Base-by-base conservation (phyloP, 169 alveolate genomes). In the Eimeria tenella region DNA sequence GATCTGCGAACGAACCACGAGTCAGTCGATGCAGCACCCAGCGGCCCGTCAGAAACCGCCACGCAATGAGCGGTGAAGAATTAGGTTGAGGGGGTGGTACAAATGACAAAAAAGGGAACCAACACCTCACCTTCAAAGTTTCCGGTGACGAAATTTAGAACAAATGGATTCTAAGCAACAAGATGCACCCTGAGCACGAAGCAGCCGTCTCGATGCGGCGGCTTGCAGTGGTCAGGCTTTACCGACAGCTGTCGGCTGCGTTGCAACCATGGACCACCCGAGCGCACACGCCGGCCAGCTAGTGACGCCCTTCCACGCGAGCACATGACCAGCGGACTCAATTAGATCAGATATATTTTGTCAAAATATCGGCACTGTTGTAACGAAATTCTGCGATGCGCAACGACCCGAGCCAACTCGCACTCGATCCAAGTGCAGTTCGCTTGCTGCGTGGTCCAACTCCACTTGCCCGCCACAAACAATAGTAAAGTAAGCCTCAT, bases 221-320 rank as follows among this genome's bases (percentile, higher is more conserved):
- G 88, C 88, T 79, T 42, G 88, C 88, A 73, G 83, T 73, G 83
- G 83, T 73, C 83, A 73, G 83, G 83, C 31, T 56, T 23, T 65
- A 62, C 88, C 70, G 88, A 55, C 70, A 79, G 88, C 88, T 79
- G 88, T 79, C 88, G 88, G 88, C 88, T 21, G 88, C 88, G 88
- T 50, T 79, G 73, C 63, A 73, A 55, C 62, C 25, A 9, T 55
- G 15, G 62, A 49, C 19, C 62, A 3, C 62, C 23, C 15, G 62
- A 13, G 83, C 62, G 58, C 83, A 73, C 62, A 21, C 71, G 88
- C 73, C 58, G 17, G 31, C 23, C 65, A 17, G 56, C n/a, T 50
- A 10, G 65, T 42, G 56, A 60, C 70, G 70, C 70, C 70, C 15
- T n/a, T 0, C 19, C 5, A 60, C 17, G n/a, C 70, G 15, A 60